Evolutionary conservation across 2,329 filamentous ascomycete genomes (phyloP), one percentile per base, ranked within the genome.

Genomic region (Nemania diffusa): DNA sequence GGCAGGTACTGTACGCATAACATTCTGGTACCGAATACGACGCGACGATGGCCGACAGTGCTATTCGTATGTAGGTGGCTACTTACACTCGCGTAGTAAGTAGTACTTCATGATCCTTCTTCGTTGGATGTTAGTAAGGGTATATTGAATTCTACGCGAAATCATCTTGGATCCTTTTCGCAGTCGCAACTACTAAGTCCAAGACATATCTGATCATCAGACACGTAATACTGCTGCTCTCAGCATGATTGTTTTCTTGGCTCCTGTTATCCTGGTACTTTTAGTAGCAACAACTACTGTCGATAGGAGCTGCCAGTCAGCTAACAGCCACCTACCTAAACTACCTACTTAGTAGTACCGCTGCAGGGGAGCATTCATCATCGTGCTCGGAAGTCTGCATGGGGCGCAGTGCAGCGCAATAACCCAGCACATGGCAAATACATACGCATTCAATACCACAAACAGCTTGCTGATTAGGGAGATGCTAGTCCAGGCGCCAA

Each of bases 291-390:
- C 29, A n/a, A 24, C 29, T 17, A 11, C 27, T 32, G 9, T 32
- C 29, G 5, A 32, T 9, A 32, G 11, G 9, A 32, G 8, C 26
- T 29, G n/a, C n/a, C 24, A 9, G 29, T 32, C 29, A 50, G 13
- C 24, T 1, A 11, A 52, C 27, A 32, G 50, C 27, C 50, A 52
- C 24, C 50, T 52, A 44, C 15, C 40, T 17, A n/a, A 5, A 3
- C 40, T 44, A 44, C 11, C 40, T 44, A 5, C 40, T 15, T 7
- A 5, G 15, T 15, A 5, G 13, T 15, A 26, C 44, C 61, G 53
- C 65, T 69, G 65, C 55, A 68, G 65, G 62, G 65, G 65, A 46
- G 50, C 40, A 13, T n/a, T n/a, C 11, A 55, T 62, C 44, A 27
- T 52, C 26, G 13, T 50, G 32, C 59, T 66, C 58, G 58, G 53